Conservation (phyloP, 2,329 filamentous ascomycete species). For the Botrytis paeoniae region DNA sequence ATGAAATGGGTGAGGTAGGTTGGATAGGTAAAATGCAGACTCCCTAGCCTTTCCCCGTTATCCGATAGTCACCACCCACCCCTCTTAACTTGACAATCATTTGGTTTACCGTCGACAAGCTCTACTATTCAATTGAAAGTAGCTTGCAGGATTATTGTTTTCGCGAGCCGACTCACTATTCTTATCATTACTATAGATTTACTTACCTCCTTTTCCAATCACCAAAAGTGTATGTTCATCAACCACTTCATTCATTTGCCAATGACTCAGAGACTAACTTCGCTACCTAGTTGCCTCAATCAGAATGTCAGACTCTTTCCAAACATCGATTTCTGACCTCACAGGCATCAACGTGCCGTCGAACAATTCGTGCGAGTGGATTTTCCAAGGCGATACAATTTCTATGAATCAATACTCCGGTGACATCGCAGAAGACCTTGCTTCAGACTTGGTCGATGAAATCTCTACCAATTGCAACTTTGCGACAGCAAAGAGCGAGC, state of each 20-base stretch:
- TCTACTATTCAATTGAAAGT: not conserved
- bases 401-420: not conserved
- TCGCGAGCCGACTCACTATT: not conserved
- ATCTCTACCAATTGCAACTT: not conserved
- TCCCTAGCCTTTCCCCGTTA: not conserved
- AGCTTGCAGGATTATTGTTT: not conserved
- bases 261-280: not conserved
- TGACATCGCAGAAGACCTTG: not conserved
- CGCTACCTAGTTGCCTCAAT: not conserved
- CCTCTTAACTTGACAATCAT: not conserved
- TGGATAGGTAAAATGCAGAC: not conserved
- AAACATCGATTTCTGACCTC: not conserved
- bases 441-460: not conserved
- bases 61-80: conserved; percentile 3
- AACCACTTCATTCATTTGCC: not conserved
- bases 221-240: not conserved
- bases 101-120: not conserved
- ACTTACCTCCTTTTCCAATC: not conserved
- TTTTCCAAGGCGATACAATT: not conserved
- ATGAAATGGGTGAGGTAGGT: not conserved
- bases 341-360: not conserved
- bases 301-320: not conserved
- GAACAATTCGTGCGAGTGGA: not conserved
- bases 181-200: not conserved
- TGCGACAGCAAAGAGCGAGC: not conserved